These are phyloP conservation scores for Kewa caespitosa DNA, from an alignment of 179 eudicot species.

Conservation along the genomic window DNA sequence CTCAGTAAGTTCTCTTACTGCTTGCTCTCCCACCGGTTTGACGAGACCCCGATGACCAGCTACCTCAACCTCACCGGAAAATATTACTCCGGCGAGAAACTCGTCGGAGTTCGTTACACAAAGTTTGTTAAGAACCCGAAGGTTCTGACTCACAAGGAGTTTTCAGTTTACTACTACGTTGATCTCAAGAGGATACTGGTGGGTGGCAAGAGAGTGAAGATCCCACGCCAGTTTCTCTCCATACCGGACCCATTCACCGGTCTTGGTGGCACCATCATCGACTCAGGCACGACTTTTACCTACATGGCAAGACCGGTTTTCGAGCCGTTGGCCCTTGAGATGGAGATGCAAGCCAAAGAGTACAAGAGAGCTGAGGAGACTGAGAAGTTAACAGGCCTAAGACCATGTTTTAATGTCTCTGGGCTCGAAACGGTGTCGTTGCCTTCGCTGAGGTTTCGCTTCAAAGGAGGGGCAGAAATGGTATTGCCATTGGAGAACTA, in stretches of 20 bases:
- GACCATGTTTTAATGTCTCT: slow-evolving; percentile 44
- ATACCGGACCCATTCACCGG: slow-evolving; percentile 33
- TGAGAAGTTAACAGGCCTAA: slow-evolving; percentile 34
- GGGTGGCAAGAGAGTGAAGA: slow-evolving; percentile 35
- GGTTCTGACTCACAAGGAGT: slow-evolving; percentile 5
- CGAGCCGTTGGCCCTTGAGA: slow-evolving; percentile 24
- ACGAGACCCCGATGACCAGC: slow-evolving; percentile 35
- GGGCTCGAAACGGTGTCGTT: slow-evolving; percentile 29
- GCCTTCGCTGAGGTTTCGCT: slow-evolving; percentile 42
- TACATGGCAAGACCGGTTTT: slow-evolving; percentile 25
- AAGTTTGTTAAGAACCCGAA: slow-evolving; percentile 40
- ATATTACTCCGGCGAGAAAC: not conserved
- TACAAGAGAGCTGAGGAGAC: slow-evolving; percentile 26
- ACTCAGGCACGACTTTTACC: slow-evolving; percentile 42
- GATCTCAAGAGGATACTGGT: slow-evolving; percentile 36
- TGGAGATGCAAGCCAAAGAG: slow-evolving; percentile 9
- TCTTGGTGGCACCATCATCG: slow-evolving; percentile 51
- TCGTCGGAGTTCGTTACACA: slow-evolving; percentile 38
- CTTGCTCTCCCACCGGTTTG: slow-evolving; percentile 38
- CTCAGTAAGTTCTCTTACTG: slow-evolving; percentile 53
- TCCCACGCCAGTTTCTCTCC: slow-evolving; percentile 26
- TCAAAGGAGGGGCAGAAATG: slow-evolving; percentile 58
- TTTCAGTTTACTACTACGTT: slow-evolving; percentile 47
- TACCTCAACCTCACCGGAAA: slow-evolving; percentile 29
- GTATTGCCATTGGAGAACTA: slow-evolving; percentile 41